Evolutionary conservation across 2,329 filamentous ascomycete species (phyloP).

Genomic region (Immersiporthe knoxdaviesiana): DNA sequence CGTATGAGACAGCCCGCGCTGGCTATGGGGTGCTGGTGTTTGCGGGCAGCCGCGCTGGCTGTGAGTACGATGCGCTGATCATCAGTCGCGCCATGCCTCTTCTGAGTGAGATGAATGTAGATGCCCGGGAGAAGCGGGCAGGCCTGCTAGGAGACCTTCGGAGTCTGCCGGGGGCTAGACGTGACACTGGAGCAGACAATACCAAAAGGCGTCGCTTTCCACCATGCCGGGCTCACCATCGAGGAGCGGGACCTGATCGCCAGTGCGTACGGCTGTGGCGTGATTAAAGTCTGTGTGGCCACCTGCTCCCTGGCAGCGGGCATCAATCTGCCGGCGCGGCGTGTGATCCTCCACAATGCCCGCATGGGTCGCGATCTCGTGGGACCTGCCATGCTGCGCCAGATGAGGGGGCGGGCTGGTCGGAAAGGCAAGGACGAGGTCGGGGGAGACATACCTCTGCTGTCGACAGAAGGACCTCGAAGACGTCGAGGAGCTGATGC

Average conservation of each 20-base stretch:
- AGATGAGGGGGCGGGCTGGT: constrained; percentile 79
- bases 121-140: constrained; percentile 59
- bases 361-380: constrained; percentile 77
- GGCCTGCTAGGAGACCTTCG: constrained; percentile 69
- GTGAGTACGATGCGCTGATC: constrained; percentile 68
- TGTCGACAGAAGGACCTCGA: constrained; percentile 71
- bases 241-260: constrained; percentile 77
- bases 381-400: constrained; percentile 77
- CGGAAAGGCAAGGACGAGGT: constrained; percentile 78
- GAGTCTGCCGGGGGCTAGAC: constrained; percentile 69
- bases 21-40: constrained; percentile 76
- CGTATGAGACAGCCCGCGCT: constrained; percentile 68
- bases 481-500: constrained; percentile 70
- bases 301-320: constrained; percentile 82
- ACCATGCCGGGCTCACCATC: constrained; percentile 72
- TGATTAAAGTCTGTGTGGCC: constrained; percentile 72
- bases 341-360: constrained; percentile 76
- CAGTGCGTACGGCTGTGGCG: constrained; percentile 69
- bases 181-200: constrained; percentile 66
- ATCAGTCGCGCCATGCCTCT: constrained; percentile 69
- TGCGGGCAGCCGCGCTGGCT: constrained; percentile 68
- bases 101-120: constrained; percentile 47
- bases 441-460: constrained; percentile 77
- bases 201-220: constrained; percentile 71
- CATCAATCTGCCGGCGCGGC: constrained; percentile 74